phyloP scores from a whole-genome alignment of 306 rosid genomes.

The Aeschynomene evenia region DNA sequence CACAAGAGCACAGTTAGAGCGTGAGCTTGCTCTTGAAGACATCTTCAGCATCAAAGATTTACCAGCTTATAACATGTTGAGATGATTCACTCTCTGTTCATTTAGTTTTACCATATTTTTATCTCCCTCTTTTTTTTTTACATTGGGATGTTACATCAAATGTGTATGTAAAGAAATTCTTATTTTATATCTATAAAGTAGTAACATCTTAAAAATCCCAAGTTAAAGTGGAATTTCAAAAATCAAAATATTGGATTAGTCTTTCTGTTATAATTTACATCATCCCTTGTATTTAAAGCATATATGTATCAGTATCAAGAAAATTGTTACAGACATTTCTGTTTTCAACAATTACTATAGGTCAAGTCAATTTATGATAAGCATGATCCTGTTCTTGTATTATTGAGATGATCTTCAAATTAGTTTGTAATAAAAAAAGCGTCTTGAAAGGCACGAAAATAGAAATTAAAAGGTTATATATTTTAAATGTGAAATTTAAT shows the following conservation, averaged over 20 bases:
- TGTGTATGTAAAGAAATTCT: slow-evolving; percentile 27
- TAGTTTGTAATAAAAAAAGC: too few relatives aligned
- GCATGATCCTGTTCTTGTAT: neutral
- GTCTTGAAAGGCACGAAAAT: too few relatives aligned
- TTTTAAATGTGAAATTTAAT: too few relatives aligned
- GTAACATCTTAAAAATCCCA: slow-evolving; percentile 10
- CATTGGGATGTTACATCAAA: slow-evolving; percentile 8
- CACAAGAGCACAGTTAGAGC: slow-evolving; percentile 81
- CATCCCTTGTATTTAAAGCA: slow-evolving; percentile 5
- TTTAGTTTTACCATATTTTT: slow-evolving; percentile 15
- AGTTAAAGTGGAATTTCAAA: slow-evolving; percentile 10
- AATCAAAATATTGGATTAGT: neutral
- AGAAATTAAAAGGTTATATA: too few relatives aligned
- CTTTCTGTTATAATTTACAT: neutral
- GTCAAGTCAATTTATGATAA: neutral
- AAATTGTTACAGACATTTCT: slow-evolving; percentile 15
- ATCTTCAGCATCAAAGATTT: slow-evolving; percentile 64
- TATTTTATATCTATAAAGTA: slow-evolving; percentile 6
- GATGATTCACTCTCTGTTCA: slow-evolving; percentile 35
- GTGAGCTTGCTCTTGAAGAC: slow-evolving; percentile 93
- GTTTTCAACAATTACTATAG: neutral
- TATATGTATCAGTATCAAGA: neutral
- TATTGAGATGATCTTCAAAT: too few relatives aligned
- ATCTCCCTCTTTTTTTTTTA: neutral
- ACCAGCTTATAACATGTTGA: slow-evolving; percentile 81